These are phyloP conservation scores for barley (Hordeum vulgare) DNA, from an alignment of 176 grass and related monocot species.

Conservation along the genomic window MorexV3_pseudomolecules_assembly NC_058518.1:446425793-446426292, in stretches of 20 bases:
- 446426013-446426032: background rate
- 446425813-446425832: too few species aligned
- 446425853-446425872: too few species aligned
- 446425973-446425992: background rate
- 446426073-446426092: background rate
- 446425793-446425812: too few species aligned
- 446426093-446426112: background rate
- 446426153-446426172: background rate
- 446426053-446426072: background rate
- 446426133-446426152: background rate
- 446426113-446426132: background rate
- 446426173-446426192: background rate
- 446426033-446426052: background rate
- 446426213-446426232: constrained; percentile 94
- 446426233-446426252: constrained; percentile 85
- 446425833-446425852: too few species aligned
- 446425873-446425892: background rate
- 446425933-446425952: background rate
- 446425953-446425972: background rate
- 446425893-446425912: background rate
- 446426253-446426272: constrained; percentile 82
- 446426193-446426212: constrained; percentile 73
- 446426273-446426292: constrained; percentile 93
- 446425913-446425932: background rate
- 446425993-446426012: background rate